Evolutionary conservation across 1,139 yeast species (phyloP), one percentile per base, ranked within the genome.

Genomic region (Meyerozyma elateridarum): DNA sequence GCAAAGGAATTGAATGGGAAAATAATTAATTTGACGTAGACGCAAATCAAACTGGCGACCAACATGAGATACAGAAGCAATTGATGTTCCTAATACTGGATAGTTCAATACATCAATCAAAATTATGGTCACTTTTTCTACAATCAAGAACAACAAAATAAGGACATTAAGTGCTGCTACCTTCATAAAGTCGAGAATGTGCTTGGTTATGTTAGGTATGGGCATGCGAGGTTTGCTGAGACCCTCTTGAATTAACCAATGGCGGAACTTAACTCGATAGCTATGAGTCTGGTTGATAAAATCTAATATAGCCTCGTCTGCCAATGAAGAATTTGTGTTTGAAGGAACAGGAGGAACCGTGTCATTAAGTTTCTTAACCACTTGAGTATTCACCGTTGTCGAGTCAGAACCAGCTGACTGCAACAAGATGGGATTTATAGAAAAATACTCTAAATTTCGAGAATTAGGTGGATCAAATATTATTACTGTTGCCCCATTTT

Each of bases 11-110:
- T 89, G 97, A 1, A 77, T 67, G 0, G 97, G 97, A 49, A 89
- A 76, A 46, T 76, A 81, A 42, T 85, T 76, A 20, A 87, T 54
- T 50, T 89, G 96, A 41, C 79, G 81, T 13, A 85, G 58, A 30
- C 97, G 63, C 28, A 87, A 59, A 48, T 88, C 95, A 1, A 87
- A 59, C 52, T 89, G 97, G 44, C 82, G 79, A 5, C 85, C 78
- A 0, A 81, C 70, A 5, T 83, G 81, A 6, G 88, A 80, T 0
- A 69, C 16, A 2, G 46, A 30, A 4, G 58, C 59, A 4, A 64
- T 44, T 21, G 49, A 52, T 8, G 33, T 13, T 5, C 51, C 46
- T 9, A 35, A 30, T 0, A 58, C 19, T 20, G 49, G 39, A 11
- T 40, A 45, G 38, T 65, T 65, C 18, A 66, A 47, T 3, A 46